A percentile compares a stretch with the other conserved stretches of the same genome.
Evolutionary conservation across 1,139 yeast species (phyloP).

Genomic region (Magnusiomyces ingens): DNA sequence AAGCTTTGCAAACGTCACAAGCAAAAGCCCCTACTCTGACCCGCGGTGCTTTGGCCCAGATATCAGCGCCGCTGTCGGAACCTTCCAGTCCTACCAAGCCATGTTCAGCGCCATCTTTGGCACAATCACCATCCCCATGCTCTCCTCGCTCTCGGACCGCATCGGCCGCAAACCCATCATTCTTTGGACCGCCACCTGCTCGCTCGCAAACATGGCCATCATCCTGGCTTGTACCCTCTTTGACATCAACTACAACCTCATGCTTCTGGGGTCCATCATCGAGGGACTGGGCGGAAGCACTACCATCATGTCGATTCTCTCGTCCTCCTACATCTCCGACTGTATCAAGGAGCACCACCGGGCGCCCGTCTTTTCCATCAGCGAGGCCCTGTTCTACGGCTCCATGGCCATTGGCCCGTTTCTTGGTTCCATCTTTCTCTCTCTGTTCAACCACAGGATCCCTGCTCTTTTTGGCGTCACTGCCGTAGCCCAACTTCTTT

Average conservation of each 20-base stretch:
- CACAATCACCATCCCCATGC: slow-evolving; percentile 27
- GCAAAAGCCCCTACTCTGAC: slow-evolving; percentile 13
- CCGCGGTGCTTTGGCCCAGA: slow-evolving; percentile 25
- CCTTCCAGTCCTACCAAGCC: slow-evolving; percentile 24
- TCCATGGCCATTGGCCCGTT: slow-evolving; percentile 65
- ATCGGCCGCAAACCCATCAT: slow-evolving; percentile 53
- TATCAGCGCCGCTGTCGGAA: slow-evolving; percentile 25
- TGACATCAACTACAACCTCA: slow-evolving; percentile 33
- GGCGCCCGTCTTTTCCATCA: slow-evolving; percentile 49
- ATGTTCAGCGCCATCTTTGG: slow-evolving; percentile 22
- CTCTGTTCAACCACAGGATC: slow-evolving; percentile 25
- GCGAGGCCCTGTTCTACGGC: slow-evolving; percentile 50
- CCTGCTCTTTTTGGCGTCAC: slow-evolving; percentile 26
- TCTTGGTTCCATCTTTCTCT: slow-evolving; percentile 41
- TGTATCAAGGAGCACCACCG: slow-evolving; percentile 51
- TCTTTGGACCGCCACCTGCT: slow-evolving; percentile 27
- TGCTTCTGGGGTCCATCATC: slow-evolving; percentile 37
- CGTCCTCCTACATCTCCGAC: slow-evolving; percentile 59
- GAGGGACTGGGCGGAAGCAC: slow-evolving; percentile 53
- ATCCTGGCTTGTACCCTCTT: slow-evolving; percentile 21
- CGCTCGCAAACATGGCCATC: slow-evolving; percentile 27
- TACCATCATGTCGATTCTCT: slow-evolving; percentile 44
- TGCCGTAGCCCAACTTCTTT: slow-evolving; percentile 22
- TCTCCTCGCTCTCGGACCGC: slow-evolving; percentile 59
- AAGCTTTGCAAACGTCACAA: background rate